Evolutionary conservation across 2,329 filamentous ascomycete species (phyloP).

Genomic region (Xylariaceae sp.): DNA sequence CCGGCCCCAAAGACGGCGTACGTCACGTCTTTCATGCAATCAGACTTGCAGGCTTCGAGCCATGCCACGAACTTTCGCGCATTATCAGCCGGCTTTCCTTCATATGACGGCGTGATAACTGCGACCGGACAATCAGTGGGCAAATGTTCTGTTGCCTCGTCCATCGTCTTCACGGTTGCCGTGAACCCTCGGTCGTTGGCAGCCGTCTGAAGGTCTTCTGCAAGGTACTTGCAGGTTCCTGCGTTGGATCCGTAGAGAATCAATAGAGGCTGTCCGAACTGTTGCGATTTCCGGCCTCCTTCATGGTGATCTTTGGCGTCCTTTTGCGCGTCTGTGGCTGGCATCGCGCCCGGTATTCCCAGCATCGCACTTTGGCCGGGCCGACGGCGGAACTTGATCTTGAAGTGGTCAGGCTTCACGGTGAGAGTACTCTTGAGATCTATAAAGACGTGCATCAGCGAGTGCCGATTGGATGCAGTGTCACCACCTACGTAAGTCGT

Average conservation of each 20-base stretch:
- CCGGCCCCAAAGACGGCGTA: slow-evolving; percentile 55
- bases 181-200: slow-evolving; percentile 40
- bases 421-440: slow-evolving; percentile 51
- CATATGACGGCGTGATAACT: slow-evolving; percentile 52
- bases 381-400: slow-evolving; percentile 47
- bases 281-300: slow-evolving; percentile 4
- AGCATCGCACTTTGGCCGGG: slow-evolving; percentile 1
- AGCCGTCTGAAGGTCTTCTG: slow-evolving; percentile 44
- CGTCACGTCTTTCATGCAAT: slow-evolving; percentile 38
- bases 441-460: neutral
- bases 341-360: slow-evolving; percentile 3
- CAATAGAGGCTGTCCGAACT: slow-evolving; percentile 40
- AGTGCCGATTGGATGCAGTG: neutral
- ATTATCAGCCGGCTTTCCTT: slow-evolving; percentile 55
- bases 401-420: slow-evolving; percentile 60
- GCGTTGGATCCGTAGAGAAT: slow-evolving; percentile 55
- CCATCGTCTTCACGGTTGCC: slow-evolving; percentile 40
- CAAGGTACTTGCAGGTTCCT: slow-evolving; percentile 54
- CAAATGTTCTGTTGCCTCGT: slow-evolving; percentile 45
- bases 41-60: slow-evolving; percentile 39
- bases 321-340: neutral
- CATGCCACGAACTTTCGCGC: slow-evolving; percentile 51
- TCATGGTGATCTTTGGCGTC: neutral
- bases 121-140: slow-evolving; percentile 44
- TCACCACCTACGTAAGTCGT: slow-evolving; percentile 37